A percentile compares a stretch with the other conserved stretches of the same genome.
These are phyloP conservation scores for Alternaria dauci DNA, from an alignment of 2,329 filamentous ascomycete genomes.

Conservation along the genomic window DNA sequence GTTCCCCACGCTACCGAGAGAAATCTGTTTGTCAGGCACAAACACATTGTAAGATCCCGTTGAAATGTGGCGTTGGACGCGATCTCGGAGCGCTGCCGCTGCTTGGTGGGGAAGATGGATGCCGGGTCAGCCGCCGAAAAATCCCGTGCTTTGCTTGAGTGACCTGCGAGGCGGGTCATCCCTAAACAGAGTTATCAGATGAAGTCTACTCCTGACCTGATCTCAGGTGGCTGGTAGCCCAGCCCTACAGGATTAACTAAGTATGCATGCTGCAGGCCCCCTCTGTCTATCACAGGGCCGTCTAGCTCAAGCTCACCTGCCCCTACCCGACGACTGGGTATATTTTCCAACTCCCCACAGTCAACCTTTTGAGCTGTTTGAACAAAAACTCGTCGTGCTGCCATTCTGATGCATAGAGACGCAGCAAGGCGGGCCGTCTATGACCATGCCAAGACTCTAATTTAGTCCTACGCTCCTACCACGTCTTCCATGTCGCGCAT, in stretches of 20 bases:
- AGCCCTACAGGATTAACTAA: neutral
- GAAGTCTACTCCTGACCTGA: slow-evolving; percentile 4
- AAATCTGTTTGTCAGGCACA: slow-evolving; percentile 18
- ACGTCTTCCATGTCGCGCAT: slow-evolving; percentile 4
- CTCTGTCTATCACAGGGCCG: neutral
- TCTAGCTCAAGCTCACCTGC: neutral
- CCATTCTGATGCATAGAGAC: neutral
- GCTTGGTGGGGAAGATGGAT: slow-evolving; percentile 5
- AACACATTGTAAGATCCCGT: slow-evolving; percentile 1
- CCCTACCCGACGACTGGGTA: neutral
- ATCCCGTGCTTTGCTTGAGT: slow-evolving; percentile 8
- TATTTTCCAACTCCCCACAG: neutral
- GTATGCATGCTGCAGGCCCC: neutral
- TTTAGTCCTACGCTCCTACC: slow-evolving; percentile 3
- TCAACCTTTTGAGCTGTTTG: neutral
- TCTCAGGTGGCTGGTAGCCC: neutral
- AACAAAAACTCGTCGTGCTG: neutral
- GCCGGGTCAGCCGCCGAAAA: slow-evolving; percentile 4
- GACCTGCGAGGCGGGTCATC: slow-evolving; percentile 1
- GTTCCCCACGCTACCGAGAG: slow-evolving; percentile 7
- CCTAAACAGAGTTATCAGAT: slow-evolving; percentile 13
- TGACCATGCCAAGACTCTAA: slow-evolving; percentile 6
- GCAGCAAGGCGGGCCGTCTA: slow-evolving; percentile 3
- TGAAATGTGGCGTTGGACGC: neutral
- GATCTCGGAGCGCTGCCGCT: slow-evolving; percentile 9